Base-by-base conservation (phyloP, 2,329 filamentous ascomycete species). In the Beauveria sp. region DNA sequence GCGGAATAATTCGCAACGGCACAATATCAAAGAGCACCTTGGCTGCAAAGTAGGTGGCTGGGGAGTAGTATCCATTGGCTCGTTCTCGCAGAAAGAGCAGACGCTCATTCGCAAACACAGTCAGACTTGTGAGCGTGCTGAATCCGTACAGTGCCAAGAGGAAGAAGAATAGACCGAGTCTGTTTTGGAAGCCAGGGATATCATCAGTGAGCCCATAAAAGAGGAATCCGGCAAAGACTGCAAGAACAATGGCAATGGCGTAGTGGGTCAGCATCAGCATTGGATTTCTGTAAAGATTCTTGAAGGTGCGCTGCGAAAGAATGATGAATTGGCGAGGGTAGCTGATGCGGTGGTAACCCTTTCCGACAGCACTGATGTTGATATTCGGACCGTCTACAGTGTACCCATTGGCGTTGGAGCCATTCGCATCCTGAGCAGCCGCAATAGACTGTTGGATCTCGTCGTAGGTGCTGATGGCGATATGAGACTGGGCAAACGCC, bases 21-120 rank as follows among this genome's bases (percentile, higher is more conserved):
- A 99, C 83, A 66, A 99, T 93, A 71, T 99, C 95, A 72, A 99
- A 98, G n/a, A 96, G 77, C n/a, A 98, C 90, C 77, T 99, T 99
- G 68, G 93, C 88, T 0, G 89, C 81, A 72, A 98, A 99, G 76
- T 99, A 99, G 0, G 93, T 96, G 56, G 96, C 81, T 0, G 95
- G 95, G 0, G 90, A 84, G 73, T 99, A 99, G 76, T 99, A 99
- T 1, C 95, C 93, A 72, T 99, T 99, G 43, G 95, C 95, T 65
- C 95, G 84, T 74, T 99, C 95, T 54, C 95, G 86, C 12, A 96
- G 87, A 72, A 99, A 99, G 43, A 99, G 78, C 8, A 97, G 83
- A 50, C 95, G 84, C 74, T 99, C 95, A 0, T 90, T 85, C 0
- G 92, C 92, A 74, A 99, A 99, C 12, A 97, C 93, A 34, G 89